A percentile compares a stretch with the other conserved stretches of the same genome.
Conservation (phyloP, 495 filamentous ascomycete genomes). For the Penicillium crystallinum region DNA sequence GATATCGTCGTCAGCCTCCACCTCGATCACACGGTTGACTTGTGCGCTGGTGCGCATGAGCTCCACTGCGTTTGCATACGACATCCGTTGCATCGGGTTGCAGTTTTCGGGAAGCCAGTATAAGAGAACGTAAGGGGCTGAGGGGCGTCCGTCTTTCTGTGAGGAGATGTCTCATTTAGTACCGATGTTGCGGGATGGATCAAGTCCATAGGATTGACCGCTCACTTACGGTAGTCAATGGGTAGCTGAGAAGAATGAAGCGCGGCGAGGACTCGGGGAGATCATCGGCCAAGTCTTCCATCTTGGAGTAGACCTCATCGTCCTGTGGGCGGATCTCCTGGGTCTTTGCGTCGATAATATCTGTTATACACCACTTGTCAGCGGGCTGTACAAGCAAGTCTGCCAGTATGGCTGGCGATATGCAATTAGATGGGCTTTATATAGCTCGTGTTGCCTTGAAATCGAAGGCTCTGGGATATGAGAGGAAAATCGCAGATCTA, state of each 20-base stretch:
- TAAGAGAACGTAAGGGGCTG: conserved; percentile 85
- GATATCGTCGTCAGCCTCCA: conserved; percentile 70
- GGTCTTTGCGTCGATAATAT: conserved; percentile 73
- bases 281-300: conserved; percentile 77
- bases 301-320: conserved; percentile 69
- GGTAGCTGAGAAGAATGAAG: conserved; percentile 86
- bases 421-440: not conserved
- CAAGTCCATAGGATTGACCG: not conserved
- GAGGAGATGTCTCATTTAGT: conserved; percentile 1
- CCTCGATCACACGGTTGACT: conserved; percentile 74
- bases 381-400: not conserved
- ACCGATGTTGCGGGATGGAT: not conserved
- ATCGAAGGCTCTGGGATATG: not conserved
- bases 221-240: conserved; percentile 66
- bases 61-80: conserved; percentile 93
- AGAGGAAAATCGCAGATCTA: not conserved
- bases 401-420: not conserved
- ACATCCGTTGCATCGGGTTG: conserved; percentile 78
- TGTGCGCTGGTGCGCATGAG: conserved; percentile 87
- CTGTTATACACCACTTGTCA: conserved; percentile 14
- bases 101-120: conserved; percentile 90
- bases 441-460: not conserved
- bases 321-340: conserved; percentile 79
- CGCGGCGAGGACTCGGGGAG: conserved; percentile 89
- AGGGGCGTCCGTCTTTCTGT: conserved; percentile 56